Evolutionary conservation across 352 stramenopile species (phyloP).

Genomic region (Globisporangium irregulare): DNA sequence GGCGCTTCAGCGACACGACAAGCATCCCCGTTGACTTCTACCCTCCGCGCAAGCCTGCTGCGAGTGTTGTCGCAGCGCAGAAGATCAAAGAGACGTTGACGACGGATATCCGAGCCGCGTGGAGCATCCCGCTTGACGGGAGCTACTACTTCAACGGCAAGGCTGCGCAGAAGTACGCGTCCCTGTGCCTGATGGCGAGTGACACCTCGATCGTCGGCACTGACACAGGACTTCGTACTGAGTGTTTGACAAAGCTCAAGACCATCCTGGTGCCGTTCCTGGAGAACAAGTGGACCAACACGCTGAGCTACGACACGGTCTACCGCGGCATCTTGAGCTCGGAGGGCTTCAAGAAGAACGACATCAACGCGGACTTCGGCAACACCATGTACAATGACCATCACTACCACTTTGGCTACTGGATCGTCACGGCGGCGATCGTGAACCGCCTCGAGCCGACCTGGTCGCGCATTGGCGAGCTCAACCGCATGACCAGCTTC

Average conservation of each 20-base stretch:
- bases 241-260: constrained; percentile 64
- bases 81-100: constrained; percentile 42
- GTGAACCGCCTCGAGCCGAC: constrained; percentile 70
- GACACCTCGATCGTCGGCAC: constrained; percentile 53
- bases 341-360: constrained; percentile 49
- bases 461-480: constrained; percentile 40
- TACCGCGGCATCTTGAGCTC: constrained; percentile 64
- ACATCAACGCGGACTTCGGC: constrained; percentile 72
- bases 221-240: constrained; percentile 31
- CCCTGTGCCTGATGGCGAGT: constrained; percentile 69
- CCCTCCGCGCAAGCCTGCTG: constrained; percentile 31
- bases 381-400: constrained; percentile 80
- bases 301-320: constrained; percentile 61
- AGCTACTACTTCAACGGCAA: constrained; percentile 85
- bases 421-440: constrained; percentile 56
- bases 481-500: constrained; percentile 48
- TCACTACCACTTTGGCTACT: constrained; percentile 79
- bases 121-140: constrained; percentile 40
- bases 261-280: constrained; percentile 49
- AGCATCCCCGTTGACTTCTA: constrained; percentile 49
- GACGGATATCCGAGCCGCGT: constrained; percentile 46
- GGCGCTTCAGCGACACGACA: constrained; percentile 42
- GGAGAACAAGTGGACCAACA: constrained; percentile 62
- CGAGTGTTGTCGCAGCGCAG: constrained; percentile 23
- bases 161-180: constrained; percentile 72